A percentile compares a stretch with the other conserved stretches of the same genome.
These are phyloP conservation scores for Excoecaria agallocha DNA, from an alignment of 345 rosid genomes.

Conservation along the genomic window DNA sequence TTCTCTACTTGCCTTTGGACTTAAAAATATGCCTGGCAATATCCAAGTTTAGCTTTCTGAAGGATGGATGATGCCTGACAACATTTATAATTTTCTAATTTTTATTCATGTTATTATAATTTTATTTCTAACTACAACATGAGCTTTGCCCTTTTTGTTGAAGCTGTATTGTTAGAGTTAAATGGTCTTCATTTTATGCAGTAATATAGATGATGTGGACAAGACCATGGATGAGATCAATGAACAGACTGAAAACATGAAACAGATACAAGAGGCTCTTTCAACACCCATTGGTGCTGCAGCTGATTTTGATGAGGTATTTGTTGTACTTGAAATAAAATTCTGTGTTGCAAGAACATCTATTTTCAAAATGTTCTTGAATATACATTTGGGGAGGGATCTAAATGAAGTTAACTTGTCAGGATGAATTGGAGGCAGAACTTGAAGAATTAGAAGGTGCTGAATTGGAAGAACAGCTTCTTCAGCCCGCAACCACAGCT, in stretches of 20 bases:
- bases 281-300: conserved; percentile 74
- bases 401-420: conserved; percentile 16
- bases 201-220: conserved; percentile 85
- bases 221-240: conserved; percentile 88
- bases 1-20: background rate
- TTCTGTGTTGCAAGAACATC: background rate
- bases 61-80: background rate
- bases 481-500: conserved; percentile 76
- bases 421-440: conserved; percentile 96
- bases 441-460: conserved; percentile 91
- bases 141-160: background rate
- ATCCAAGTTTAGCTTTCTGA: background rate
- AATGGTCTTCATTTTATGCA: conserved; percentile 21
- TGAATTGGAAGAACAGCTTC: conserved; percentile 89
- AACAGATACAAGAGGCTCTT: conserved; percentile 86
- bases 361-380: background rate
- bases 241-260: conserved; percentile 91
- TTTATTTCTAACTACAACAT: background rate
- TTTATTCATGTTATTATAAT: background rate
- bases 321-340: background rate
- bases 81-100: background rate
- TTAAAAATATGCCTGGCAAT: background rate
- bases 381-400: background rate
- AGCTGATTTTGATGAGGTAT: conserved; percentile 86
- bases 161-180: background rate